phyloP scores from a whole-genome alignment of 225 moss, liverwort and hornwort genomes.

The Takakia lepidozioides region DNA sequence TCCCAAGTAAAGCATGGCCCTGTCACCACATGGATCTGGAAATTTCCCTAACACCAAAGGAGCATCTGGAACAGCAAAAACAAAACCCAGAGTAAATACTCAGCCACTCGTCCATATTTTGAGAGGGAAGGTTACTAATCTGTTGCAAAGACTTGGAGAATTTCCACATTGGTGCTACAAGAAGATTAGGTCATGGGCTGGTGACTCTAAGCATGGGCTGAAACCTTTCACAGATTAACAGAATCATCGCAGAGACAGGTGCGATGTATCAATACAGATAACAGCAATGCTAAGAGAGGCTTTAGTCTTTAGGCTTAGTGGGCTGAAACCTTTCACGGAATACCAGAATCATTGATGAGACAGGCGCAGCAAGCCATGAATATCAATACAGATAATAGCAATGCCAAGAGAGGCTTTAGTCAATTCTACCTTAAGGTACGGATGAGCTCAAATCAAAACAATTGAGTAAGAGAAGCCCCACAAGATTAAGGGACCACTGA shows the following conservation, averaged over 20 bases:
- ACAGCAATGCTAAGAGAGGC: neutral
- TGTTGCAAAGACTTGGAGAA: no score
- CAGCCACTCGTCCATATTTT: neutral
- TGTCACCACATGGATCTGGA: slow-evolving; percentile 77
- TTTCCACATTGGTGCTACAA: no score
- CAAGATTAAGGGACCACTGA: slow-evolving; percentile 64
- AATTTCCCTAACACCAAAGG: slow-evolving; percentile 78
- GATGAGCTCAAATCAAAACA: slow-evolving; percentile 70
- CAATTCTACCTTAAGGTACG: neutral
- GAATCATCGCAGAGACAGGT: no score
- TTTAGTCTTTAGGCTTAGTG: no score
- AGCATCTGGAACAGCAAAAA: slow-evolving; percentile 52
- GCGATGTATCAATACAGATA: neutral
- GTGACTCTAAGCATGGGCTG: no score
- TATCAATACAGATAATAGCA: neutral
- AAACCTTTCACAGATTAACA: no score
- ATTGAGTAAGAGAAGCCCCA: slow-evolving; percentile 69
- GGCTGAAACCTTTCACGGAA: no score
- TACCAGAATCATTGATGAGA: no score
- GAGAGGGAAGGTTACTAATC: neutral
- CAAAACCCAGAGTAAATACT: neutral
- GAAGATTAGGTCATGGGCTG: no score
- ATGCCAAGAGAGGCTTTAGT: neutral
- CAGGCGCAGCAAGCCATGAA: no score
- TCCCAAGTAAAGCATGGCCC: slow-evolving; percentile 51